These are phyloP conservation scores for Xylariales sp. DNA, from an alignment of 2,329 filamentous ascomycete species.

Conservation along the genomic window DNA sequence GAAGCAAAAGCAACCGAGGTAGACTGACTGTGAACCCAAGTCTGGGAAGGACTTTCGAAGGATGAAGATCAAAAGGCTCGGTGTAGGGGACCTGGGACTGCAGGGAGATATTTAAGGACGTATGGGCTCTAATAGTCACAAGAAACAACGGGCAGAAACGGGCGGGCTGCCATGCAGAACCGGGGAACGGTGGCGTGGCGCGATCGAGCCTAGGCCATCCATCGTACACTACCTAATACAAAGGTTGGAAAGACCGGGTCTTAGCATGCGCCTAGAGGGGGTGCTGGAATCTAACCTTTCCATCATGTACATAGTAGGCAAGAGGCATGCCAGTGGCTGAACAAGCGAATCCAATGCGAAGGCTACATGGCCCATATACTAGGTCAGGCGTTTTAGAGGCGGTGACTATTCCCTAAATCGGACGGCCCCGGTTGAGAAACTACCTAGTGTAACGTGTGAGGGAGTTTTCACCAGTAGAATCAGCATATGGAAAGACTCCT, in stretches of 20 bases:
- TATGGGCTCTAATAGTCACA: background rate
- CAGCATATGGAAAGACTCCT: background rate
- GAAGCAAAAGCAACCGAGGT: slow-evolving; percentile 18
- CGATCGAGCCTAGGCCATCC: slow-evolving; percentile 22
- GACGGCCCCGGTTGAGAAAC: slow-evolving; percentile 19
- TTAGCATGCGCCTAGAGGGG: slow-evolving; percentile 24
- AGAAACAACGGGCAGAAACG: slow-evolving; percentile 19
- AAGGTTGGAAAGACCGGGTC: slow-evolving; percentile 8
- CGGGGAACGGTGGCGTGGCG: slow-evolving; percentile 15
- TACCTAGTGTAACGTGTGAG: background rate
- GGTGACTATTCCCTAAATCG: slow-evolving; percentile 27
- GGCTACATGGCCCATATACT: slow-evolving; percentile 1
- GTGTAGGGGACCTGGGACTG: slow-evolving; percentile 15
- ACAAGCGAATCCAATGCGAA: slow-evolving; percentile 13
- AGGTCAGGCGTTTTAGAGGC: slow-evolving; percentile 14
- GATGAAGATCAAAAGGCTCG: slow-evolving; percentile 3
- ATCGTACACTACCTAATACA: slow-evolving; percentile 10
- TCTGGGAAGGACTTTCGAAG: slow-evolving; percentile 2
- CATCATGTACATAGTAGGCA: slow-evolving; percentile 9
- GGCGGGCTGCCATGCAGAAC: background rate
- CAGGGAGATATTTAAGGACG: slow-evolving; percentile 33
- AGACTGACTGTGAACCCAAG: slow-evolving; percentile 11
- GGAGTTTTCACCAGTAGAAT: slow-evolving; percentile 13
- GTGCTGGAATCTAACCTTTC: slow-evolving; percentile 5
- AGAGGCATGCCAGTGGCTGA: slow-evolving; percentile 7